A percentile compares a stretch with the other conserved stretches of the same genome.
These are phyloP conservation scores for Botrytis porri DNA, from an alignment of 2,329 filamentous ascomycete species.

Conservation along the genomic window DNA sequence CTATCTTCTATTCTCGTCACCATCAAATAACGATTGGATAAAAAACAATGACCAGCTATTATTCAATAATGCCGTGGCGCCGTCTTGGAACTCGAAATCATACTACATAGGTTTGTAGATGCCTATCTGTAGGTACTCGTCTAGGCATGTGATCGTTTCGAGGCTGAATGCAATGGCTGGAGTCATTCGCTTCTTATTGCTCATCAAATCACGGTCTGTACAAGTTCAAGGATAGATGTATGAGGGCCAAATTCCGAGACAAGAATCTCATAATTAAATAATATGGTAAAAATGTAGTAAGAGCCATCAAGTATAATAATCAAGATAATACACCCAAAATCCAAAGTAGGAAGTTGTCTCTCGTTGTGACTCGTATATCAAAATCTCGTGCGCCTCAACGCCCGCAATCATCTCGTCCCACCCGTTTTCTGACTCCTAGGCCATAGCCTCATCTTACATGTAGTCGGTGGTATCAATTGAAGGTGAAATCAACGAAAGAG, in stretches of 20 bases:
- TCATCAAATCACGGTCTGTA: not conserved
- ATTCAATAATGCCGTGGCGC: not conserved
- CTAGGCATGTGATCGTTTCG: not conserved
- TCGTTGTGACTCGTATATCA: not conserved
- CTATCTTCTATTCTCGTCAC: not conserved
- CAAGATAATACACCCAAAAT: not conserved
- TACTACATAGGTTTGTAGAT: not conserved
- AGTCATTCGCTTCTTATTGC: not conserved
- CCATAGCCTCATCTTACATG: not conserved
- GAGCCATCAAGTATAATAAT: not conserved
- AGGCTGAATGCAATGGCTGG: not conserved
- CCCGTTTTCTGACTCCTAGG: not conserved
- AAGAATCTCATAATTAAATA: not conserved
- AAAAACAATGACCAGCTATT: not conserved
- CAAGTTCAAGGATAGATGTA: not conserved
- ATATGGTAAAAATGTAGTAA: not conserved
- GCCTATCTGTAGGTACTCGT: not conserved
- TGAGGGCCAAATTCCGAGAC: not conserved
- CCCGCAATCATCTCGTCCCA: not conserved
- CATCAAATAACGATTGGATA: not conserved
- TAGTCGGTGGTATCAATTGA: not conserved
- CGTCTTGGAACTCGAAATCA: not conserved
- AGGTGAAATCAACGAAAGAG: not conserved
- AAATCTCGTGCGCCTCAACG: slow-evolving; percentile 8
- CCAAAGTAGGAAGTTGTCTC: not conserved